These are phyloP conservation scores for Dendrobium catenatum DNA, from an alignment of 106 monocot species.

Conservation along the genomic window DNA sequence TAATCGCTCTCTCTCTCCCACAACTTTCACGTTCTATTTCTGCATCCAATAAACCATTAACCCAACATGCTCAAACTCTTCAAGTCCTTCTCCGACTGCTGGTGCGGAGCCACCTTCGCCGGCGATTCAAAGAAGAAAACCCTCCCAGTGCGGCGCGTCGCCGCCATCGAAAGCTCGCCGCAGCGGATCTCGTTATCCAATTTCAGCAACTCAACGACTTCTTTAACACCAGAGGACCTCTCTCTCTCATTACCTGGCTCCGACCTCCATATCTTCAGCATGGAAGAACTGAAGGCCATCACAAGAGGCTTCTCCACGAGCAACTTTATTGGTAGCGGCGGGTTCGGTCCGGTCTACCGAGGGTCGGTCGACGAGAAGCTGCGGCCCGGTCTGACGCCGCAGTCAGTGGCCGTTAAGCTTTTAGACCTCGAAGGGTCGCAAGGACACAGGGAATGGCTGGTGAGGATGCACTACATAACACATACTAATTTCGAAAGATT, in stretches of 20 bases:
- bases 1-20: neutral
- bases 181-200: slow-evolving; percentile 29
- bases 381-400: slow-evolving; percentile 25
- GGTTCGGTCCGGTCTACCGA: slow-evolving; percentile 56
- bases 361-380: slow-evolving; percentile 41
- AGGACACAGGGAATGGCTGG: slow-evolving; percentile 61
- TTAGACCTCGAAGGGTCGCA: slow-evolving; percentile 46
- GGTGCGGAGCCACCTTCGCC: neutral
- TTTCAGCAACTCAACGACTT: neutral
- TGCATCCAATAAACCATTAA: neutral
- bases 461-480: slow-evolving; percentile 3
- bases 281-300: slow-evolving; percentile 27
- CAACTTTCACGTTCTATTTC: neutral
- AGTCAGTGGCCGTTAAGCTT: slow-evolving; percentile 55
- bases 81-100: neutral
- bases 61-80: neutral
- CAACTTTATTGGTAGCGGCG: slow-evolving; percentile 47
- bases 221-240: slow-evolving; percentile 36
- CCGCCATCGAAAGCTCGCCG: slow-evolving; percentile 6
- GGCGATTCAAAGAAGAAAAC: neutral
- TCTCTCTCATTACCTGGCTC: slow-evolving; percentile 39
- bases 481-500: too few species aligned
- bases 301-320: slow-evolving; percentile 36
- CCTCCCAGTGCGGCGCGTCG: neutral
- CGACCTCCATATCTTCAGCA: slow-evolving; percentile 33